These are phyloP conservation scores for Exophiala spinifera DNA, from an alignment of 2,329 filamentous ascomycete genomes.

Conservation along the genomic window DNA sequence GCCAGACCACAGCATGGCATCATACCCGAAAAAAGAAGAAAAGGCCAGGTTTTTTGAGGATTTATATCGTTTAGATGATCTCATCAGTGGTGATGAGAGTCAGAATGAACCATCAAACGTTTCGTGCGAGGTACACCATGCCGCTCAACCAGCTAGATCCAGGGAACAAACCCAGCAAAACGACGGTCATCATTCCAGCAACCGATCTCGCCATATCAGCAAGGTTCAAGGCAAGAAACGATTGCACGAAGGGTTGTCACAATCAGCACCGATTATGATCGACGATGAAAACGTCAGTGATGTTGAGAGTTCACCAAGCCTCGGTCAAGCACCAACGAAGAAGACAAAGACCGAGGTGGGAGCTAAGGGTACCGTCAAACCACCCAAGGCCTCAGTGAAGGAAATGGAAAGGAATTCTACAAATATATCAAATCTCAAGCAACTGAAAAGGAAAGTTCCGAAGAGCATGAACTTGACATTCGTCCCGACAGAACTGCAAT, in stretches of 20 bases:
- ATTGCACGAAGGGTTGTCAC: neutral
- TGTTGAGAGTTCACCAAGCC: neutral
- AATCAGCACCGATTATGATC: neutral
- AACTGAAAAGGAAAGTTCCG: conserved; percentile 43
- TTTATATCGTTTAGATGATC: conserved; percentile 27
- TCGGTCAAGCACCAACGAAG: neutral
- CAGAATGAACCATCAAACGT: neutral
- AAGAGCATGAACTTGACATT: conserved; percentile 26
- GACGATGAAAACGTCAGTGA: neutral
- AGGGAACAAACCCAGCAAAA: too few species aligned
- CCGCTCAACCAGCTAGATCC: too few species aligned
- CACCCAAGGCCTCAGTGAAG: neutral
- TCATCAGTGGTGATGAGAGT: conserved; percentile 2
- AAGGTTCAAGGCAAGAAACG: neutral
- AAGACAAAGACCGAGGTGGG: neutral
- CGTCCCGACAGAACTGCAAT: conserved; percentile 52
- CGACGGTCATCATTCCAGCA: too few species aligned
- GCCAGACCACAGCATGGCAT: conserved; percentile 15
- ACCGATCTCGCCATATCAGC: neutral
- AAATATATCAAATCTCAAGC: conserved; percentile 15
- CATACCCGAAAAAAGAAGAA: conserved; percentile 18
- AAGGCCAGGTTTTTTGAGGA: conserved; percentile 27
- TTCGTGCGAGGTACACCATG: neutral
- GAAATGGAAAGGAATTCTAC: conserved; percentile 6
- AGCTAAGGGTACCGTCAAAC: neutral